Base-by-base conservation (phyloP, 2,329 filamentous ascomycete species). In the Beauveria rudraprayagi region DNA sequence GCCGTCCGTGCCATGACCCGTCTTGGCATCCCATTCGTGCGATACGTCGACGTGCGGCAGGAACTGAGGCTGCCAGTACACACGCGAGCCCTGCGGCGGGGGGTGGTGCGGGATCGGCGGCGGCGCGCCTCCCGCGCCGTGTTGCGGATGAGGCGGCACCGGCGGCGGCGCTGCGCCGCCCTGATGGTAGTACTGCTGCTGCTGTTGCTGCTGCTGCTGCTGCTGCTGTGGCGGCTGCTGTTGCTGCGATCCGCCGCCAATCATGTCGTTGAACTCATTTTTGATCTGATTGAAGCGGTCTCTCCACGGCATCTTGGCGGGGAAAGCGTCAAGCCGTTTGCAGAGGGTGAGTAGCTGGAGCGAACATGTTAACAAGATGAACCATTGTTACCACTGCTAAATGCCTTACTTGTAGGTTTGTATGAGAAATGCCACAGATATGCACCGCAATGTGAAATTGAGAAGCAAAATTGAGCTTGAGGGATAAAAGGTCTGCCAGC, bases 1-100 rank as follows among this genome's bases (percentile, higher is more conserved):
- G 43, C 83, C 83, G 66, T 83, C 77, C n/a, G 76, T 77, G 30
- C 83, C 83, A 40, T 78, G 79, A 30, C 79, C 77, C 52, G 80
- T 74, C 68, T 84, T 81, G 34, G 81, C 78, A 5, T 80, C 72
- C 73, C 84, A 86, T 64, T 84, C 78, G 3, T 73, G 70, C 0
- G 73, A 74, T 3, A 85, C 74, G 0, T 80, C 76, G 2, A 74
- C 72, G 16, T 74, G 70, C 0, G 79, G 75, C 30, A 74, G 69
- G 66, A 85, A 83, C 8, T 73, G 74, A 0, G 82, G 77, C 62
- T 76, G 76, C 82, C 82, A 85, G 70, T 84, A 84, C 2, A 72
- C 65, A 34, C 63, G 57, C 56, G 56, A 59, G 10, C 24, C 24
- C 16, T 19, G 46, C 14, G 34, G 66, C 56, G 52, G 67, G 55